Conservation (phyloP, 148 eudicot genomes). For the Chenopodium album region DNA sequence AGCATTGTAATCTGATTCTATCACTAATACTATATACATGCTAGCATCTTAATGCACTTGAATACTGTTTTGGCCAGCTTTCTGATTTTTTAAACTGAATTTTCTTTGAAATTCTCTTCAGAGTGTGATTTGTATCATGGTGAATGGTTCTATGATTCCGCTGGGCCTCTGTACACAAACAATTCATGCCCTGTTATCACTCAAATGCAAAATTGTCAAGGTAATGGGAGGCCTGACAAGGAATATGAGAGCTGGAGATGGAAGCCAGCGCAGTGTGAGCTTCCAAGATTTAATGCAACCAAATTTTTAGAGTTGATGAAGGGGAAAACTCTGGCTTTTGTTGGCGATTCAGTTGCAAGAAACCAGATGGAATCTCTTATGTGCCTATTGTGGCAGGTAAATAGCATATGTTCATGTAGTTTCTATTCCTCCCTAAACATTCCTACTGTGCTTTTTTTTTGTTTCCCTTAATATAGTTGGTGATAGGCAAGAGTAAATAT, state of each 20-base stretch:
- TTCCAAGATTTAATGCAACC: conserved; percentile 70
- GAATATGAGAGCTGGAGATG: conserved; percentile 93
- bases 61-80: not conserved
- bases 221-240: conserved; percentile 97
- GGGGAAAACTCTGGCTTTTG: conserved; percentile 81
- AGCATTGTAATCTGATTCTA: too few relatives aligned
- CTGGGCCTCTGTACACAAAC: conserved; percentile 76
- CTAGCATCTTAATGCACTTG: not conserved
- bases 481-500: too few relatives aligned
- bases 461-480: too few relatives aligned
- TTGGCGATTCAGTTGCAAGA: conserved; percentile 87
- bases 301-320: conserved; percentile 79
- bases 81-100: conserved; percentile 9
- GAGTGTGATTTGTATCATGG: conserved; percentile 90
- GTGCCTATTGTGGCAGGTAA: conserved; percentile 93
- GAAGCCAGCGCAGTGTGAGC: conserved; percentile 79
- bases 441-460: not conserved
- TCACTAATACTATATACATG: too few relatives aligned
- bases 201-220: conserved; percentile 96
- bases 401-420: not conserved
- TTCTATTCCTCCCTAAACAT: not conserved
- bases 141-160: conserved; percentile 74
- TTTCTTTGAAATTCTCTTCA: conserved; percentile 27
- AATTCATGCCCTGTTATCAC: conserved; percentile 75
- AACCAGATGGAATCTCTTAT: conserved; percentile 65